Base-by-base conservation (phyloP, 176 grass and related monocot species). In the Carex parvula region DNA sequence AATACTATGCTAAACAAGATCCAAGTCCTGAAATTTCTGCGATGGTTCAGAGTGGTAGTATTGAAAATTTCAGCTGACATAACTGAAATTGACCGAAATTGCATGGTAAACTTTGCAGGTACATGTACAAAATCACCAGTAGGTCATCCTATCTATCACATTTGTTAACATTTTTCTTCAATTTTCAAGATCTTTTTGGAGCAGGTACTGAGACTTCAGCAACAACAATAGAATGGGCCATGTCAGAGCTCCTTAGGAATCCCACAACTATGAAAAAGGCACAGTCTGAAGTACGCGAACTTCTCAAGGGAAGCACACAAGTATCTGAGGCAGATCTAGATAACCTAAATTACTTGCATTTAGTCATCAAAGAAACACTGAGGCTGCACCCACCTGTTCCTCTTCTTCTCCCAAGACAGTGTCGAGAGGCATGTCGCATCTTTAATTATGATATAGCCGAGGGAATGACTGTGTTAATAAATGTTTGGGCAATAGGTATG, bases 331-430 rank as follows among this genome's bases (percentile, higher is more conserved):
- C 18, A 3, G 87, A 89, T 80, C 10, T 89, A 2, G 20, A 37
- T 0, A 61, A 59, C 5, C 62, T 89, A n/a, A 81, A 85, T 6
- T 92, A 92, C 54, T 22, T 92, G 11, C 83, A 87, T 42, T 64
- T 84, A 9, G 22, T 89, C 17, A 62, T 92, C 60, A 92, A 92
- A 80, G 90, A 89, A 58, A 87, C 81, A 5, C 24, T 87, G 3
- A 81, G 90, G 48, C 42, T 92, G 20, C 90, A 87, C 50, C 66
- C 87, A 5, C 65, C 85, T n/a, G 44, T 5, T 2, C 81, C 90
- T 16, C 4, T 92, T 18, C 81, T 92, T 26, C 4, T 87, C 15
- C 48, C 84, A 9, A 81, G 87, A 29, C 83, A 79, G 70, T 79
- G 66, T 60, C 70, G n/a, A 8, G 60, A 85, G 65, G n/a, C 53